Conservation (phyloP, 2,329 filamentous ascomycete genomes). For the Ophiostoma quercus region DNA sequence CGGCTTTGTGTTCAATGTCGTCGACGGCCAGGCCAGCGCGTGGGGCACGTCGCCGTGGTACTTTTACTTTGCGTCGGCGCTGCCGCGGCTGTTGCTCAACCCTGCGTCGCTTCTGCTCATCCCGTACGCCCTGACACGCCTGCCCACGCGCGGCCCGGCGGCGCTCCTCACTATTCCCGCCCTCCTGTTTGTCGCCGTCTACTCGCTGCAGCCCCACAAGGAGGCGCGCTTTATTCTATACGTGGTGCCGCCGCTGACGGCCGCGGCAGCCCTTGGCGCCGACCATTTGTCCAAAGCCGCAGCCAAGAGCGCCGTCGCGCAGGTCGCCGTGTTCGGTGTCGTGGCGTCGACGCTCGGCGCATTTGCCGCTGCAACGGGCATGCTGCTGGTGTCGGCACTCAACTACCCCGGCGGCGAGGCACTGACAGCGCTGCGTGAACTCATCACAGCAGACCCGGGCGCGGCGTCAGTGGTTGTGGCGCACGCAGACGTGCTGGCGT, state of each 20-base stretch:
- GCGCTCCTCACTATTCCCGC: constrained; percentile 57
- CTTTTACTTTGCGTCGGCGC: constrained; percentile 76
- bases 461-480: constrained; percentile 39
- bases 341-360: constrained; percentile 36
- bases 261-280: constrained; percentile 67
- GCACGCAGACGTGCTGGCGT: constrained; percentile 61
- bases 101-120: constrained; percentile 58
- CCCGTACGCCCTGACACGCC: constrained; percentile 47
- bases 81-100: constrained; percentile 81
- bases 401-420: constrained; percentile 93
- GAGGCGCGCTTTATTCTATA: constrained; percentile 96
- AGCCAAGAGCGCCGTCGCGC: constrained; percentile 36
- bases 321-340: constrained; percentile 59
- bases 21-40: constrained; percentile 72
- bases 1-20: constrained; percentile 86
- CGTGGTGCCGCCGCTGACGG: constrained; percentile 72
- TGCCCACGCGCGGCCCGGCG: constrained; percentile 42
- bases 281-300: constrained; percentile 56
- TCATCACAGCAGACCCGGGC: constrained; percentile 32
- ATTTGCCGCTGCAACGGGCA: constrained; percentile 56
- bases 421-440: constrained; percentile 51
- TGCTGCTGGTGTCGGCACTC: constrained; percentile 74
- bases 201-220: constrained; percentile 77
- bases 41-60: constrained; percentile 86
- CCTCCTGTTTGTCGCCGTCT: constrained; percentile 68